These are phyloP conservation scores for Phalaenopsis hybrid DNA, from an alignment of 116 monocot genomes.

Conservation along the genomic window DNA sequence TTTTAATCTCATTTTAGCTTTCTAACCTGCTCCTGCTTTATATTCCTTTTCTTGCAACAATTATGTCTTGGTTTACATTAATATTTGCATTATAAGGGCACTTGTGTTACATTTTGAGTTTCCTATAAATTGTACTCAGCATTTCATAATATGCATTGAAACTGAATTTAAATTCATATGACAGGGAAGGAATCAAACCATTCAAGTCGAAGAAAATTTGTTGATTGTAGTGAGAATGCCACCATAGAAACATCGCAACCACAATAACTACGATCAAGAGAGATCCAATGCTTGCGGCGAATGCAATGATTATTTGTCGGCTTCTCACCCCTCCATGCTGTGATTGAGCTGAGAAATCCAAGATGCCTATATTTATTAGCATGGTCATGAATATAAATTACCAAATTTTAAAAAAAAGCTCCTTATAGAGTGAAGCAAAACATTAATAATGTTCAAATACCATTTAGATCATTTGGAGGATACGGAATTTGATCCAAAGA, in stretches of 20 bases:
- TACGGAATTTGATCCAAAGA: conserved; percentile 69
- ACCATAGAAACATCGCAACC: conserved; percentile 56
- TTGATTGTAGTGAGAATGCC: conserved; percentile 51
- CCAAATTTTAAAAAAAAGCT: background rate
- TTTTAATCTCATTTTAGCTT: too few species aligned
- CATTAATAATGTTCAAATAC: conserved; percentile 29
- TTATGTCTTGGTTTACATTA: background rate
- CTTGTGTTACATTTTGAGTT: background rate
- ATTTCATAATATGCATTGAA: background rate
- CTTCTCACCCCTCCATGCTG: conserved; percentile 34
- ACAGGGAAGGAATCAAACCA: conserved; percentile 33
- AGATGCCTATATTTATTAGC: conserved; percentile 20
- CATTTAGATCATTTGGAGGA: conserved; percentile 72
- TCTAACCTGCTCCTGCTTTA: too few species aligned
- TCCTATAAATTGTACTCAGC: background rate
- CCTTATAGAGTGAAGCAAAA: background rate
- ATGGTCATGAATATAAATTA: conserved; percentile 8
- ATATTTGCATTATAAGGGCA: background rate
- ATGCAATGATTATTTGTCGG: conserved; percentile 49
- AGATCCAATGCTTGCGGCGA: conserved; percentile 57
- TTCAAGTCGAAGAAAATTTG: conserved; percentile 89
- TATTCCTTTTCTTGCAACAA: too few species aligned
- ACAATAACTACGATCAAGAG: conserved; percentile 30
- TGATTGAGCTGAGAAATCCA: conserved; percentile 48
- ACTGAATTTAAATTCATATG: background rate